Evolutionary conservation across 1,284 basidiomycete species (phyloP).

Genomic region (Polyporus tsugae): DNA sequence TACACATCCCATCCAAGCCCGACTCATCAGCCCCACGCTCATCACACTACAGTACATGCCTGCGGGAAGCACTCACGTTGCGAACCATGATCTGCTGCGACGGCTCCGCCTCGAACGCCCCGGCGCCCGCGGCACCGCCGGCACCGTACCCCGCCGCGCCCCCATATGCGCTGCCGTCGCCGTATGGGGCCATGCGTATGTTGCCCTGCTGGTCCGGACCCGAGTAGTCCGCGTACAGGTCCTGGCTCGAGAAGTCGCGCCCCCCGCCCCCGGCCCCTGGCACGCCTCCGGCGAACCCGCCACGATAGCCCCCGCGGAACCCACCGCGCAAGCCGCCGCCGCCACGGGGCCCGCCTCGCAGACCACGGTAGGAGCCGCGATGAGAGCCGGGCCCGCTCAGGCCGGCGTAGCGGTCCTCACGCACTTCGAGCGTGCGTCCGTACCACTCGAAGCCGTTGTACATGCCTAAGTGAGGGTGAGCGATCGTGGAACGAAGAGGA

Average conservation of each 20-base stretch:
- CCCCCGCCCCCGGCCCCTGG: constrained; percentile 61
- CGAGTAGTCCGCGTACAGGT: constrained; percentile 84
- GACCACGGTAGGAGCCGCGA: constrained; percentile 50
- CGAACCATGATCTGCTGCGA: constrained; percentile 97
- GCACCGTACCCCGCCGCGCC: constrained; percentile 38
- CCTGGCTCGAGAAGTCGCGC: constrained; percentile 79
- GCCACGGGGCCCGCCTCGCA: constrained; percentile 46
- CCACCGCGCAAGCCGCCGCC: constrained; percentile 60
- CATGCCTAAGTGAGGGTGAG: constrained; percentile 65
- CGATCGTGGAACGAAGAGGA: neutral
- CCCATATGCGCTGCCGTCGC: constrained; percentile 46
- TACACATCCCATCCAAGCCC: constrained; percentile 43
- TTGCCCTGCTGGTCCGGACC: constrained; percentile 74
- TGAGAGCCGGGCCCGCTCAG: constrained; percentile 72
- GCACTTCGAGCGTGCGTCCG: constrained; percentile 90
- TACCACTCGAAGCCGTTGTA: constrained; percentile 97
- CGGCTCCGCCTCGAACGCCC: constrained; percentile 69
- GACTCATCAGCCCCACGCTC: constrained; percentile 13
- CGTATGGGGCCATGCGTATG: constrained; percentile 58
- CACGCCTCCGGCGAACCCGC: constrained; percentile 57
- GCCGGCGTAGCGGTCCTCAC: constrained; percentile 92
- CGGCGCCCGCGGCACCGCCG: constrained; percentile 6
- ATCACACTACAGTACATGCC: neutral
- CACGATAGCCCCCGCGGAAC: constrained; percentile 68
- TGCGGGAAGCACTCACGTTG: constrained; percentile 73